Evolutionary conservation across 768 basidiomycete genomes (phyloP), one percentile per base, ranked within the genome.

Genomic region (Rhodotorula babjevae): DNA sequence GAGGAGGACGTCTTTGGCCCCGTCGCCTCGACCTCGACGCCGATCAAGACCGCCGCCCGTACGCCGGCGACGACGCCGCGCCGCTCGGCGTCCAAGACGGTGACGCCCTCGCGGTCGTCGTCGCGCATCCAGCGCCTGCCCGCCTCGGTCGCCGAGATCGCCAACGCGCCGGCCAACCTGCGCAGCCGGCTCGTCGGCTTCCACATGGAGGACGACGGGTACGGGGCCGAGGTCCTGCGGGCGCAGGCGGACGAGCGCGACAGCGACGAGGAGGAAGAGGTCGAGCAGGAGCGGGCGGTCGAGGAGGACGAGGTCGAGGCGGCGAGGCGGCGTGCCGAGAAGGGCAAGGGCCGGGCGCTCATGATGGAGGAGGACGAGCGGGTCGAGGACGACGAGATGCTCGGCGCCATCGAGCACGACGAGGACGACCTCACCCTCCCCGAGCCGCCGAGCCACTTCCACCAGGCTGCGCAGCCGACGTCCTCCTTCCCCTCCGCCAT

Each of bases 171-270:
- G 0, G 59, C 62, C 2, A 36, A 11, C 4, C 53, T 72, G 0
- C 50, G 71, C 15, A 72, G 33, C 53, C 66, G 71, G 0, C 58
- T 72, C 27, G 71, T 72, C 25, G 71, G 71, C 4, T 72, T 65
- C 59, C 71, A 72, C 33, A 72, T 72, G 71, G 71, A 72, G 36
- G 71, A 72, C 53, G 71, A 72, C 15, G 71, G 71, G 9, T 72
- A 72, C 59, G 71, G 71, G 25, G 61, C 33, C 7, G 7, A 44
- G 21, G 15, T 23, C 3, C 29, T 15, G 55, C 11, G 23, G 7
- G 25, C 64, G 10, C 69, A 59, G 42, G 29, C 69, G 49, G 62
- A 57, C 27, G 70, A 71, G 61, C n/a, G n/a, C 15, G 60, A 50
- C 52, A 44, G 49, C 1, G 55, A 63, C 61, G 61, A 67, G 3